These are phyloP conservation scores for Flaveria trinervia DNA, from an alignment of 129 eudicot species.

Conservation along the genomic window DNA sequence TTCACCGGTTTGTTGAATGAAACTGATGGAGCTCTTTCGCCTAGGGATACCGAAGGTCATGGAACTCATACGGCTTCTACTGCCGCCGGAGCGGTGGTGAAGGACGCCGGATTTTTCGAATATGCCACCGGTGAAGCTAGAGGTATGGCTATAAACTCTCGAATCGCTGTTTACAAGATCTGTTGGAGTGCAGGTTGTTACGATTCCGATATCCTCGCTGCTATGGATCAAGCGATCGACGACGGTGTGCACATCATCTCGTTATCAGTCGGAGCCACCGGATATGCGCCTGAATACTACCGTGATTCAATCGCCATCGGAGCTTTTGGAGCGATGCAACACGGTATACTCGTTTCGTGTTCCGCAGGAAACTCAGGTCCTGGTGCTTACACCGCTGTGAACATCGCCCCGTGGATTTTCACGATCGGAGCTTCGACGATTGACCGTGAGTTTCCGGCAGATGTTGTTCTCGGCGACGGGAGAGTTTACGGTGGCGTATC, in stretches of 20 bases:
- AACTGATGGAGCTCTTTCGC: slow-evolving; percentile 47
- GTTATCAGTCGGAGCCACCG: slow-evolving; percentile 75
- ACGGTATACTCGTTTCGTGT: slow-evolving; percentile 76
- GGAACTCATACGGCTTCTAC: slow-evolving; percentile 97
- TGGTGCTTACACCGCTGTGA: slow-evolving; percentile 63
- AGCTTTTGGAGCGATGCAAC: slow-evolving; percentile 66
- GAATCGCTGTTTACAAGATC: slow-evolving; percentile 93
- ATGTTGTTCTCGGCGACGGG: slow-evolving; percentile 82
- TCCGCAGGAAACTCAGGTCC: slow-evolving; percentile 98
- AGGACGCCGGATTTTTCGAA: slow-evolving; percentile 59
- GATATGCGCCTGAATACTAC: slow-evolving; percentile 71
- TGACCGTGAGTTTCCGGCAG: slow-evolving; percentile 93
- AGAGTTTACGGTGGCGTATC: slow-evolving; percentile 72
- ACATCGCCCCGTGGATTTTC: slow-evolving; percentile 94
- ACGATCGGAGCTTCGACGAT: slow-evolving; percentile 94
- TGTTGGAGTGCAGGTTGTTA: slow-evolving; percentile 87
- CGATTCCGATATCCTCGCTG: slow-evolving; percentile 92
- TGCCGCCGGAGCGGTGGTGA: slow-evolving; percentile 82
- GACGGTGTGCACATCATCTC: slow-evolving; percentile 91
- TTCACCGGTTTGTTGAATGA: slow-evolving; percentile 26
- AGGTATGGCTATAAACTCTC: slow-evolving; percentile 93
- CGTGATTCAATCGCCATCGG: slow-evolving; percentile 91
- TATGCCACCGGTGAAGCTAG: slow-evolving; percentile 87
- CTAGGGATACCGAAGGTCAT: slow-evolving; percentile 94
- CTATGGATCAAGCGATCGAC: slow-evolving; percentile 75